Conservation (phyloP, 139 green algal genomes). For the Picochlorum sp. region DNA sequence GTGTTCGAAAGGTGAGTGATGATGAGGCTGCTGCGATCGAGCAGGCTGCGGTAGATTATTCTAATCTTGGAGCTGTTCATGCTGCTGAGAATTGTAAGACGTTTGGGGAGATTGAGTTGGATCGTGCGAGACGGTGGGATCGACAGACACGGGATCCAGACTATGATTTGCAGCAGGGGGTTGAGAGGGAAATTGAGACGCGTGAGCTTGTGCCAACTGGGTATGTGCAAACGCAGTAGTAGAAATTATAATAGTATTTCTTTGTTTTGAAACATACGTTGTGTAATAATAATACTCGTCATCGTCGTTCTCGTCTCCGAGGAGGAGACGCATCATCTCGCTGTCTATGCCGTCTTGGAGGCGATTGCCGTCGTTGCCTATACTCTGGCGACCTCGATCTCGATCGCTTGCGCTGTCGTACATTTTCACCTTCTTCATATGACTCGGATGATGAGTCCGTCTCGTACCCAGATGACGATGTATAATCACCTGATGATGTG, state of each 20-base stretch:
- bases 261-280: background rate
- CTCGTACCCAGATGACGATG: background rate
- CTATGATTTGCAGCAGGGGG: constrained; percentile 37
- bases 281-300: too few relatives aligned
- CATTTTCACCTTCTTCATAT: background rate
- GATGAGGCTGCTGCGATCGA: constrained; percentile 70
- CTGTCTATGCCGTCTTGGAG: too few relatives aligned
- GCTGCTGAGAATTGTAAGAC: constrained; percentile 50
- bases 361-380: too few relatives aligned
- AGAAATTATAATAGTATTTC: background rate
- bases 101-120: constrained; percentile 44
- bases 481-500: constrained; percentile 9
- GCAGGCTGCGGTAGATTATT: constrained; percentile 66
- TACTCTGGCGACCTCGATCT: too few relatives aligned
- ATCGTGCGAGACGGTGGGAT: constrained; percentile 36
- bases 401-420: too few relatives aligned
- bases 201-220: constrained; percentile 1
- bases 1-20: constrained; percentile 66
- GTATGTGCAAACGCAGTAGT: background rate
- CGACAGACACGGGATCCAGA: constrained; percentile 32
- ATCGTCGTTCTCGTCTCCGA: too few relatives aligned
- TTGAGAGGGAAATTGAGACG: constrained; percentile 21
- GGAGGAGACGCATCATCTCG: too few relatives aligned
- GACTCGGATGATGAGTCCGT: background rate
- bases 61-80: constrained; percentile 57